Evolutionary conservation across 2,329 filamentous ascomycete species (phyloP), one percentile per base, ranked within the genome.

Genomic region (Ophiostoma angusticollis): DNA sequence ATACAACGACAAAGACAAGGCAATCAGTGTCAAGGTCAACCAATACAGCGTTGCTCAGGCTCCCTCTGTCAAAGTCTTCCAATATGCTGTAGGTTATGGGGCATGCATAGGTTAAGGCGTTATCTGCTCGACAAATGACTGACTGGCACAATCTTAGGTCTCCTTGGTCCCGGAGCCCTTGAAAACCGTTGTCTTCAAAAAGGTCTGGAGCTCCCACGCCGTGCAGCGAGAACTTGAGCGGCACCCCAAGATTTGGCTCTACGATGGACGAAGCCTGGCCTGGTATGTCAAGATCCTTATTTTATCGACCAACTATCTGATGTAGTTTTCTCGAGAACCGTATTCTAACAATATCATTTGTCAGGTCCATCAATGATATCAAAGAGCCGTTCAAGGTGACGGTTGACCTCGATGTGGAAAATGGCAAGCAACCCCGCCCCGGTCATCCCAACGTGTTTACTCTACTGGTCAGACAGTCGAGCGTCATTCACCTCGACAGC

Each of bases 241-340:
- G 3, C 63, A 64, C 42, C 62, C 59, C 5, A 55, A 55, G 14
- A 52, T 49, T 30, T 85, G 80, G 72, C 72, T 95, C 40, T 86
- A 76, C 50, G 86, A 96, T 60, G 84, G 84, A 21, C 78, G 80
- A 52, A 84, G 80, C 57, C 68, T 98, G 33, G 87, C 85, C 13
- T 98, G 91, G 89, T 82, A 63, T 51, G 63, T 57, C 42, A 25
- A 4, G 8, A 14, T 4, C 29, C 32, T 13, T 14, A 13, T 6
- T 2, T 31, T 11, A 3, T 5, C 7, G 2, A n/a, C 7, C 5
- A 4, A 5, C 2, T 36, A 9, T 24, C n/a, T 4, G 14, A 8
- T 12, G 1, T 18, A 6, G 13, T 37, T 16, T 13, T 6, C 13
- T 34, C 12, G 17, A 28, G 11, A 7, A 11, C 9, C 6, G 9